These are phyloP conservation scores for Russula brevipes DNA, from an alignment of 768 basidiomycete species.

Conservation along the genomic window DNA sequence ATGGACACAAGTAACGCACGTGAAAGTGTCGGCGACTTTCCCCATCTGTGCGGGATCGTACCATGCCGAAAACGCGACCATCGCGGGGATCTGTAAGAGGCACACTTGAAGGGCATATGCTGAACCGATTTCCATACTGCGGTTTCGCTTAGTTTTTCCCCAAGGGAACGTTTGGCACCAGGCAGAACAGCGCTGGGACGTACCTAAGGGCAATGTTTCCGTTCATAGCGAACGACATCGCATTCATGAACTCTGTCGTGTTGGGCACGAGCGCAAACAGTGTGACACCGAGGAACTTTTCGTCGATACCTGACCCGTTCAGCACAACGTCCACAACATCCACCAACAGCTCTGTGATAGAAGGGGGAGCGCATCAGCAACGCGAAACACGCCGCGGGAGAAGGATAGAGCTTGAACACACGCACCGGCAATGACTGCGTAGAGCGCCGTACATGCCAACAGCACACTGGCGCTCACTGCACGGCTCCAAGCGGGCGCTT, in stretches of 20 bases:
- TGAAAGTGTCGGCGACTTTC: constrained; percentile 83
- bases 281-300: constrained; percentile 95
- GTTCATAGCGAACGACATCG: constrained; percentile 94
- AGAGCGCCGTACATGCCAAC: constrained; percentile 83
- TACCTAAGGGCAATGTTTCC: constrained; percentile 96
- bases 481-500: constrained; percentile 95
- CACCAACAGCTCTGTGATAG: constrained; percentile 72
- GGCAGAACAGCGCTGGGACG: constrained; percentile 22
- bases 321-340: constrained; percentile 94
- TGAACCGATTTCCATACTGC: constrained; percentile 98
- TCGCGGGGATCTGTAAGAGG: constrained; percentile 93
- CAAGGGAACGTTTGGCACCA: not conserved
- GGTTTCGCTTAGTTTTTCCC: not conserved
- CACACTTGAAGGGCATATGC: constrained; percentile 99
- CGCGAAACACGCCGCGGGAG: not conserved
- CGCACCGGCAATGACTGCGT: constrained; percentile 93
- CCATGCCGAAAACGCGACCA: constrained; percentile 98
- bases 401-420: constrained; percentile 17
- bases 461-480: constrained; percentile 85
- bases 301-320: constrained; percentile 86
- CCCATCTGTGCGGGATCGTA: constrained; percentile 86
- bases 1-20: constrained; percentile 47
- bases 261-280: constrained; percentile 97
- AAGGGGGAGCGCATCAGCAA: not conserved
- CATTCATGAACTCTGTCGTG: constrained; percentile 99